Evolutionary conservation across 2,329 filamentous ascomycete genomes (phyloP).

Genomic region (Fusarium sp.): DNA sequence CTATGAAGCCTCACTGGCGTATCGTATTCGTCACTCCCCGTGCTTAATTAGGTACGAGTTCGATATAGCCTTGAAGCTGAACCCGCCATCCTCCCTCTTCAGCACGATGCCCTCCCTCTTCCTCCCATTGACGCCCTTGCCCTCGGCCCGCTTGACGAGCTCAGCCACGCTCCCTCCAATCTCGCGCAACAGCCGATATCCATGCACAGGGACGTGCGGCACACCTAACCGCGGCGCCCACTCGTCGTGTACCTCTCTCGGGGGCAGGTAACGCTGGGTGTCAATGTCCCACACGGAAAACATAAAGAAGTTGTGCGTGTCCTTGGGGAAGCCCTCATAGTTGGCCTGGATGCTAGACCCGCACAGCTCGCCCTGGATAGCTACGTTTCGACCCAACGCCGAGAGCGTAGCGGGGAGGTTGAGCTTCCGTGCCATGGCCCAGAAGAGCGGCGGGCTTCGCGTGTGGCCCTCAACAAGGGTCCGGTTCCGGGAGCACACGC

Average conservation of each 20-base stretch:
- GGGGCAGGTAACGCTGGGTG: conserved; percentile 40
- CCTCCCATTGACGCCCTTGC: conserved; percentile 34
- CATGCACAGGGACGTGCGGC: conserved; percentile 46
- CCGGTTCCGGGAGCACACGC: conserved; percentile 39
- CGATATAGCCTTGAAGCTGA: conserved; percentile 42
- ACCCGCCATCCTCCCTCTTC: conserved; percentile 32
- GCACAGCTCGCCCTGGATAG: conserved; percentile 41
- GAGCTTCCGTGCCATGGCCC: conserved; percentile 15
- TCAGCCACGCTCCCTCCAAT: conserved; percentile 24
- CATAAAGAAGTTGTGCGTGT: conserved; percentile 46
- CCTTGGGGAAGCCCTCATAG: conserved; percentile 35
- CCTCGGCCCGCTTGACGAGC: conserved; percentile 35
- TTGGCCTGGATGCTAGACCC: conserved; percentile 38
- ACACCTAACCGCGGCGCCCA: conserved; percentile 43
- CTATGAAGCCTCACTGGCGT: not conserved
- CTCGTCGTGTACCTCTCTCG: conserved; percentile 40
- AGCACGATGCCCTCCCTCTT: conserved; percentile 42
- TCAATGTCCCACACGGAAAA: conserved; percentile 48
- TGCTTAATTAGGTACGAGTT: conserved; percentile 43
- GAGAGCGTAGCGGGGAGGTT: conserved; percentile 22
- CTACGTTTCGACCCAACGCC: conserved; percentile 27
- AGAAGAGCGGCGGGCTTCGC: conserved; percentile 29
- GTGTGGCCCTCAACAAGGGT: conserved; percentile 28
- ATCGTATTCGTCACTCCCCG: conserved; percentile 26
- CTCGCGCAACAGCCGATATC: conserved; percentile 28